phyloP scores from a whole-genome alignment of 108 stramenopile genomes.

The Cyclotella choctawhatcheeana region DNA sequence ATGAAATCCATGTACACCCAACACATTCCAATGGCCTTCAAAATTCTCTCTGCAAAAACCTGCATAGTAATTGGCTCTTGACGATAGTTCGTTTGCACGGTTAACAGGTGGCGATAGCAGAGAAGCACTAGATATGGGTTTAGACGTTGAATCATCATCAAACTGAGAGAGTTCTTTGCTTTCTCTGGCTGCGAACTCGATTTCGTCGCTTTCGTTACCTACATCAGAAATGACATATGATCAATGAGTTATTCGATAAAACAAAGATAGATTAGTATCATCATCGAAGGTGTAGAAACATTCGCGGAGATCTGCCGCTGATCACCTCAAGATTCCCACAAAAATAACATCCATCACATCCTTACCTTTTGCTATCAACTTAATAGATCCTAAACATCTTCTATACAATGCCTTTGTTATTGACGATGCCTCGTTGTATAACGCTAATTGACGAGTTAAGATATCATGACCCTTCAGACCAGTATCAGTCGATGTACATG shows the following conservation, averaged over 20 bases:
- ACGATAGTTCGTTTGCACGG: conserved; percentile 74
- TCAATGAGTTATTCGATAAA: no score
- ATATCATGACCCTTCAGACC: conserved; percentile 5
- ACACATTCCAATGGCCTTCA: conserved; percentile 69
- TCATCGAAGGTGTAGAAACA: no score
- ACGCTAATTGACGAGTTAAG: conserved; percentile 16
- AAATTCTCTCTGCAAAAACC: conserved; percentile 77
- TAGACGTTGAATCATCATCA: conserved; percentile 26
- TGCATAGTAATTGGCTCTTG: conserved; percentile 78
- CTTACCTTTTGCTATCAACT: conserved; percentile 13
- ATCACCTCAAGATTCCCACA: no score
- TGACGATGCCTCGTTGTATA: conserved; percentile 66
- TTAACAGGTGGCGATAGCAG: conserved; percentile 81
- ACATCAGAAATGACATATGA: conserved; percentile 21
- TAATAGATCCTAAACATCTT: conserved; percentile 65
- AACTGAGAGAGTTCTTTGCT: conserved; percentile 31
- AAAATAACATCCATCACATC: neutral
- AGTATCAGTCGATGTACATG: no score
- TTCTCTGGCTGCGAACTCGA: conserved; percentile 66
- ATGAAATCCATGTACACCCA: conserved; percentile 59
- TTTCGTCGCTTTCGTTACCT: conserved; percentile 82
- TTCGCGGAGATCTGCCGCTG: no score
- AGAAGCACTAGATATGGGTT: neutral
- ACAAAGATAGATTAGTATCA: no score
- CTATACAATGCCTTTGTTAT: conserved; percentile 75